Percentiles rank a stretch among this genome's conserved stretches.
Conservation (phyloP, 495 filamentous ascomycete species). For the Podospora fimiseda region DNA sequence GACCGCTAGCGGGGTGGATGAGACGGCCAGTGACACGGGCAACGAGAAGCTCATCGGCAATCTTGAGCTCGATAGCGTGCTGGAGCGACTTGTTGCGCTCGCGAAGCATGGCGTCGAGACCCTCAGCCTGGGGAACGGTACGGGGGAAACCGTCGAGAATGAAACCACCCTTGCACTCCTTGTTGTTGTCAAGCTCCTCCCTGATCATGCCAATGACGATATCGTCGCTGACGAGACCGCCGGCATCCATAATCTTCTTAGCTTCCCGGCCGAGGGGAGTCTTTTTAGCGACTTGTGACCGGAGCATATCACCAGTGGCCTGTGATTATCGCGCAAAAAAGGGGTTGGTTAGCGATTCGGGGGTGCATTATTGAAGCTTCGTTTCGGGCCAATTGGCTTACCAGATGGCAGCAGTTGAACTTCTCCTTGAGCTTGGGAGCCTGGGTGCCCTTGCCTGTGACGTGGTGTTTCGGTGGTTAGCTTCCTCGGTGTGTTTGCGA, state of each 20-base stretch:
- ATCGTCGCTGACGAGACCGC: constrained; percentile 95
- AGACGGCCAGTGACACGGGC: constrained; percentile 94
- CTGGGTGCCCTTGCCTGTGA: constrained; percentile 94
- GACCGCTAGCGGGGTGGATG: constrained; percentile 89
- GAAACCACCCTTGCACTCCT: constrained; percentile 96
- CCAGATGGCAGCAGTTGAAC: constrained; percentile 93
- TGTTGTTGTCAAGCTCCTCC: constrained; percentile 87
- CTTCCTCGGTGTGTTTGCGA: neutral
- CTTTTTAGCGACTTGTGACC: constrained; percentile 97
- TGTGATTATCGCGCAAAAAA: constrained; percentile 30
- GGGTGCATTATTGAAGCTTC: neutral
- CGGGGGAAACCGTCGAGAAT: constrained; percentile 98
- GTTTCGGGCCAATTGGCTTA: constrained; percentile 43
- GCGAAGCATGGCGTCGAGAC: constrained; percentile 84
- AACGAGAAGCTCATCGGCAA: constrained; percentile 89
- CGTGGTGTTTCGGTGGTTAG: constrained; percentile 14
- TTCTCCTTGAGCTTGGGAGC: constrained; percentile 96
- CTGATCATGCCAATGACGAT: constrained; percentile 99
- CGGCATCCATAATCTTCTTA: constrained; percentile 99
- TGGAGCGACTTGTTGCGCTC: constrained; percentile 70
- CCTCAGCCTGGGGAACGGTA: constrained; percentile 89
- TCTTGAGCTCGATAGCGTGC: constrained; percentile 93
- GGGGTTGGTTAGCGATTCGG: constrained; percentile 6
- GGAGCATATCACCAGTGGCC: constrained; percentile 99
- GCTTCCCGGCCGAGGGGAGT: constrained; percentile 89